These are phyloP conservation scores for Miscanthus lutarioriparius DNA, from an alignment of 176 grass and related monocot genomes.

Conservation along the genomic window DNA sequence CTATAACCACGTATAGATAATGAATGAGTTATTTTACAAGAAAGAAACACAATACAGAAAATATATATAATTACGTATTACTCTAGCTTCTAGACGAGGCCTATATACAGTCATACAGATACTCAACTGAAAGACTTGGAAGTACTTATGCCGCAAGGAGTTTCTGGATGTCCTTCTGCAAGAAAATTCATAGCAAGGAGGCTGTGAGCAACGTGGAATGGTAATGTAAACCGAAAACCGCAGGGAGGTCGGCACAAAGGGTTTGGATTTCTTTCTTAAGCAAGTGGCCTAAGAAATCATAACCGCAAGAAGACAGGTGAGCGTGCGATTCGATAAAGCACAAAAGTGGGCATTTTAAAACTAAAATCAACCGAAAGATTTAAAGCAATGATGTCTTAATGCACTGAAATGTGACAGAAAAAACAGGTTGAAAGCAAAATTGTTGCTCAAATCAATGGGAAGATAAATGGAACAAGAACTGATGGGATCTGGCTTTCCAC, in stretches of 20 bases:
- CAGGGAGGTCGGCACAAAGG: neutral
- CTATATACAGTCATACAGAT: conserved; percentile 29
- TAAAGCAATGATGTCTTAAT: conserved; percentile 18
- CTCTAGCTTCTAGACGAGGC: conserved; percentile 1
- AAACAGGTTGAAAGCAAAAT: conserved; percentile 30
- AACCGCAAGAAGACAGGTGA: conserved; percentile 11
- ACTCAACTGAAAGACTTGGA: conserved; percentile 29
- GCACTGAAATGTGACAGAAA: neutral
- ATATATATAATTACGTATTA: conserved; percentile 3
- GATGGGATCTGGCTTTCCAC: conserved; percentile 21
- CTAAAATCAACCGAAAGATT: neutral
- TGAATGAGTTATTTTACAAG: conserved; percentile 31
- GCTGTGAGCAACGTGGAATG: neutral
- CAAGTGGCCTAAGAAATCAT: neutral
- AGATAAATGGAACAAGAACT: conserved; percentile 24
- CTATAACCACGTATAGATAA: conserved; percentile 14
- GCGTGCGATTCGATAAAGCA: neutral
- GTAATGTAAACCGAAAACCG: conserved; percentile 8
- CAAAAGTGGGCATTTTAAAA: conserved; percentile 2
- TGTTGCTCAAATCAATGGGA: neutral
- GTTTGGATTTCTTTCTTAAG: neutral
- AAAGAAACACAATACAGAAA: neutral
- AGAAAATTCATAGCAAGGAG: conserved; percentile 15
- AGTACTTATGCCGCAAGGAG: conserved; percentile 58
- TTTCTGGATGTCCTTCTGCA: conserved; percentile 97